A percentile compares a stretch with the other conserved stretches of the same genome.
phyloP scores from a whole-genome alignment of 202 grass and related monocot species.

The Elaeis oleifera region DNA sequence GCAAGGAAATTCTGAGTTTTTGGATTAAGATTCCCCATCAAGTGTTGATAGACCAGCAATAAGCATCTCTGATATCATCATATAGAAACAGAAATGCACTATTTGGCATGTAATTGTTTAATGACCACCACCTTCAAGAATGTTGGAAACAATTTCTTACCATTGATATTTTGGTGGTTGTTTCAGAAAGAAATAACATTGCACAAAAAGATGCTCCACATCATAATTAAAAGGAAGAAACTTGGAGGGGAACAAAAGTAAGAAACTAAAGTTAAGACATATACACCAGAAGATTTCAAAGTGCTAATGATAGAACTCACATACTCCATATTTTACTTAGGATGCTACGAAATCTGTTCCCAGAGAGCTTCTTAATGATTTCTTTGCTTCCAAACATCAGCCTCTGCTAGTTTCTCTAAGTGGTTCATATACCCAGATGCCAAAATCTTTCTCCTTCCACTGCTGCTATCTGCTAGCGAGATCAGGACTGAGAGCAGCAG shows the following conservation, averaged over 20 bases:
- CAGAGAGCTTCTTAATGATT: conserved; percentile 71
- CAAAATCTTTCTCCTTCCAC: conserved; percentile 64
- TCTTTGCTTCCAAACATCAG: conserved; percentile 58
- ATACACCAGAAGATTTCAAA: too few relatives aligned
- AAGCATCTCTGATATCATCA: too few relatives aligned
- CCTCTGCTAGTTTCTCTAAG: conserved; percentile 64
- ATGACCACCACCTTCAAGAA: too few relatives aligned
- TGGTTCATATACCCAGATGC: conserved; percentile 49
- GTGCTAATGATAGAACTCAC: conserved; percentile 28
- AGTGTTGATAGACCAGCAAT: too few relatives aligned
- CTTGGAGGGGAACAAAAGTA: neutral
- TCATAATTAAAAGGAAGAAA: conserved; percentile 12
- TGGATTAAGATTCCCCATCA: too few relatives aligned
- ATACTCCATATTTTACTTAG: conserved; percentile 75
- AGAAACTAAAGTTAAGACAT: neutral
- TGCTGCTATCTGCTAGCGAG: conserved; percentile 55
- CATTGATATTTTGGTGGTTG: too few relatives aligned
- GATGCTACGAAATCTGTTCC: conserved; percentile 53
- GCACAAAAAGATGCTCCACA: conserved; percentile 2
- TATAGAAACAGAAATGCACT: too few relatives aligned
- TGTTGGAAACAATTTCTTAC: too few relatives aligned
- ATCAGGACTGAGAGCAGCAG: conserved; percentile 51
- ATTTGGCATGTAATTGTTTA: too few relatives aligned
- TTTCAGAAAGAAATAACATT: neutral
- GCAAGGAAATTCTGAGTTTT: too few relatives aligned